Conservation (phyloP, 306 rosid species). For the Amphicarpaea edgeworthii region DNA sequence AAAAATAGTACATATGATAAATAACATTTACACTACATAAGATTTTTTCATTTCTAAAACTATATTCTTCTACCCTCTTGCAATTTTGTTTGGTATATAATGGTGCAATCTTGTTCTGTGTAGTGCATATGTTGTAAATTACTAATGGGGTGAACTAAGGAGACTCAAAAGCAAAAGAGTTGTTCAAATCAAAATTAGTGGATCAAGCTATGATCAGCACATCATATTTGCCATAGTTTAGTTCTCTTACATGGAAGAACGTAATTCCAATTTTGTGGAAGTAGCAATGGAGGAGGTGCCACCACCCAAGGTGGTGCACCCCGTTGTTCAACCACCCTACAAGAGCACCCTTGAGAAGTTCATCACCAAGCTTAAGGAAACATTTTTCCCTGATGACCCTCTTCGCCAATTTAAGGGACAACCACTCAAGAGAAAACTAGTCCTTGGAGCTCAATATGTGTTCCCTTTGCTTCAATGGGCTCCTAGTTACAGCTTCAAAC, state of each 20-base stretch:
- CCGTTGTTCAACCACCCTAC: constrained; percentile 73
- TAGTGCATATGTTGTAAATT: constrained; percentile 18
- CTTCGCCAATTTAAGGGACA: constrained; percentile 86
- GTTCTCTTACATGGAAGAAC: constrained; percentile 21
- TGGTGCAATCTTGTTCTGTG: neutral
- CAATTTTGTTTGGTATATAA: neutral
- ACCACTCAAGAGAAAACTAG: constrained; percentile 49
- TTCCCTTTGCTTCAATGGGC: constrained; percentile 83
- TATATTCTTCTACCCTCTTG: neutral
- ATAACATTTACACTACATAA: neutral
- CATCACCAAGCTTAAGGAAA: constrained; percentile 65
- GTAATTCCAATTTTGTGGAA: constrained; percentile 46
- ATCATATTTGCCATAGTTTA: neutral
- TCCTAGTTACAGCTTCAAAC: constrained; percentile 64
- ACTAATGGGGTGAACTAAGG: constrained; percentile 26
- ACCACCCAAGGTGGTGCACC: constrained; percentile 41
- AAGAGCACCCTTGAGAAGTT: constrained; percentile 59
- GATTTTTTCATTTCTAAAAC: neutral
- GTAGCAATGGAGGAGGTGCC: neutral
- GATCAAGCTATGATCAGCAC: neutral
- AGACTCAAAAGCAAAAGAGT: neutral
- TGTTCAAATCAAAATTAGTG: constrained; percentile 29
- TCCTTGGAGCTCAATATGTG: constrained; percentile 72
- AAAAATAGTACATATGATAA: neutral
- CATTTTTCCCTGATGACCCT: constrained; percentile 90